These are phyloP conservation scores for Mycena alexandri DNA, from an alignment of 768 basidiomycete genomes.

Conservation along the genomic window DNA sequence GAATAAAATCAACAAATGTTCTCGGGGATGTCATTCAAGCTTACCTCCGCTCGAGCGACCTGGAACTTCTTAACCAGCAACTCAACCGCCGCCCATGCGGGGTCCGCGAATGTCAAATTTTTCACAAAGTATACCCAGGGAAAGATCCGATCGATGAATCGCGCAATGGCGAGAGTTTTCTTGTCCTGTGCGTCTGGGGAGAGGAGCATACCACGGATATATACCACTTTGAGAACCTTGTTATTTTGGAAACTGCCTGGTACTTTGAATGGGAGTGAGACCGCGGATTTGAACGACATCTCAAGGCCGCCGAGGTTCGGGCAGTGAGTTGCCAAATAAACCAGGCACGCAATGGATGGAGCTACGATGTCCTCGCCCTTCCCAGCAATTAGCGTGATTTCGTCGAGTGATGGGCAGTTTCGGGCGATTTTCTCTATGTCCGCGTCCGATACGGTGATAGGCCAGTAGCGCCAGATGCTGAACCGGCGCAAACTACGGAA, in stretches of 20 bases:
- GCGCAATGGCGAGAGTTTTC: neutral
- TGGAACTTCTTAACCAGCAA: too few relatives aligned
- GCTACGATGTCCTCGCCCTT: neutral
- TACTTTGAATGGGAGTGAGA: neutral
- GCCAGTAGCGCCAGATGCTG: slow-evolving; percentile 4
- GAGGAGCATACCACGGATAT: neutral
- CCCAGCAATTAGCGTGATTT: neutral
- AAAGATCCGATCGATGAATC: too few relatives aligned
- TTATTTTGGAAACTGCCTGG: neutral
- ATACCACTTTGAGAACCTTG: neutral
- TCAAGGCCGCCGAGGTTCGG: neutral
- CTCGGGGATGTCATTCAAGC: too few relatives aligned
- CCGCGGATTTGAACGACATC: neutral
- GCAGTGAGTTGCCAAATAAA: slow-evolving; percentile 1
- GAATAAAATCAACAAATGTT: too few relatives aligned
- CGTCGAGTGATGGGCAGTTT: neutral
- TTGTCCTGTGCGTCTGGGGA: neutral
- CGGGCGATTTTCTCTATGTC: neutral
- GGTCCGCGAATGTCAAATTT: too few relatives aligned
- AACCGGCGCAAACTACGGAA: neutral
- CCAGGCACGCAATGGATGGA: slow-evolving; percentile 5
- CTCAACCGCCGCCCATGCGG: too few relatives aligned
- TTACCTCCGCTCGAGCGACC: too few relatives aligned
- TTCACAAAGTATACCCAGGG: too few relatives aligned
- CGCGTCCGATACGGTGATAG: neutral